A percentile compares a stretch with the other conserved stretches of the same genome.
Evolutionary conservation across 306 rosid species (phyloP).

Genomic region (Malus asiatica): DNA sequence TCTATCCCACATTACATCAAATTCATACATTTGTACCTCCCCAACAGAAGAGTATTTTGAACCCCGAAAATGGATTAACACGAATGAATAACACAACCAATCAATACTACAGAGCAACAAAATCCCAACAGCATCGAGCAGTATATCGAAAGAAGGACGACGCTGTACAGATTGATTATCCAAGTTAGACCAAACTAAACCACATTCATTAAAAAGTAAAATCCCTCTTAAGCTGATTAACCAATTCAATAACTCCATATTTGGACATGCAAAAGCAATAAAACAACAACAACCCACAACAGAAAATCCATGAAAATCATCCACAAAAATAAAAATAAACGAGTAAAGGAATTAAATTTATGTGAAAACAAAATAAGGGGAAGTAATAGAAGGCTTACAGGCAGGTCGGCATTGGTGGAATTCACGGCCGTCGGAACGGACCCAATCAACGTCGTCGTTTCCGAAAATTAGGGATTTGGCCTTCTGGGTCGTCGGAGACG

Average conservation of each 20-base stretch:
- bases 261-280: neutral
- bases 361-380: neutral
- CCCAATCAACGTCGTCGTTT: conserved; percentile 49
- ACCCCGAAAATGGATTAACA: neutral
- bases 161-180: neutral
- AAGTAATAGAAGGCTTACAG: conserved; percentile 29
- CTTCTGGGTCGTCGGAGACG: conserved; percentile 45
- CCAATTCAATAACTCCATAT: neutral
- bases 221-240: neutral
- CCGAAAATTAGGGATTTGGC: conserved; percentile 30
- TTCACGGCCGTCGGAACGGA: conserved; percentile 77
- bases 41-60: neutral
- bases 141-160: neutral
- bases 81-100: neutral
- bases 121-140: neutral
- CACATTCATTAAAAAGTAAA: neutral
- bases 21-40: neutral
- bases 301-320: neutral
- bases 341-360: neutral
- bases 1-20: neutral
- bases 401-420: conserved; percentile 94
- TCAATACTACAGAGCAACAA: neutral
- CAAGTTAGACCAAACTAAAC: neutral
- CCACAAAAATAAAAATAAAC: neutral
- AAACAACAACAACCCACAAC: neutral